Percentiles rank a stretch among this genome's conserved stretches.
These are phyloP conservation scores for Aureobasidium lini DNA, from an alignment of 2,329 filamentous ascomycete genomes.

Conservation along the genomic window DNA sequence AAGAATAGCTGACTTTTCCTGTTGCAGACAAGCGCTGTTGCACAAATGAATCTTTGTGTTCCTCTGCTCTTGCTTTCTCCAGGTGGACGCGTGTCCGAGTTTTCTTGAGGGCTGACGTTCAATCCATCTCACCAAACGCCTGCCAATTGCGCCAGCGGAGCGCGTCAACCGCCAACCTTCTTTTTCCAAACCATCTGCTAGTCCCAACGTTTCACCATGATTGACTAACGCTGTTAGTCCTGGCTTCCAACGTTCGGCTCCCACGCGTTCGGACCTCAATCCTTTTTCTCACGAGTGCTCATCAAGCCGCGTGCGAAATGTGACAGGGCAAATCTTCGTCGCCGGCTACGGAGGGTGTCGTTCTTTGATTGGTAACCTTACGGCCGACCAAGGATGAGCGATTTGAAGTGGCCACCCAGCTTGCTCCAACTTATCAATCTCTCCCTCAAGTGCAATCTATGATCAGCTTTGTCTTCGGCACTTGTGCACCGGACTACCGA, in stretches of 20 bases:
- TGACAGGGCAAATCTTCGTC: constrained; percentile 6
- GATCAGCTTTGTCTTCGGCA: not conserved
- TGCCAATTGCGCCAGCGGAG: constrained; percentile 13
- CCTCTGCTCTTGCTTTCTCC: not conserved
- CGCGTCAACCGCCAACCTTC: constrained; percentile 14
- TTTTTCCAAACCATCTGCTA: constrained; percentile 9
- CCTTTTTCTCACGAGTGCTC: not conserved
- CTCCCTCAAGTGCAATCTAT: not conserved
- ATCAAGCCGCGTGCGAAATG: not conserved
- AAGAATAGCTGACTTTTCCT: not conserved
- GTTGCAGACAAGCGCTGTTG: constrained; percentile 2
- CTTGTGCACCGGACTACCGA: constrained; percentile 6
- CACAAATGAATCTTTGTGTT: constrained; percentile 4
- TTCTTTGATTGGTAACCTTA: not conserved
- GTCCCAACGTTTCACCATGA: constrained; percentile 12
- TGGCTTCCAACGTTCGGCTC: constrained; percentile 12
- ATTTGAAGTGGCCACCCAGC: not conserved
- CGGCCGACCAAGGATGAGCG: not conserved
- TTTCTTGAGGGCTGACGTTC: not conserved
- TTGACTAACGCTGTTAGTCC: constrained; percentile 1
- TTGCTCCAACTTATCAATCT: not conserved
- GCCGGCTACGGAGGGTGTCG: not conserved
- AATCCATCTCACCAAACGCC: not conserved
- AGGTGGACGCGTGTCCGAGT: constrained; percentile 9
- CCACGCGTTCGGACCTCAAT: constrained; percentile 7